A percentile compares a stretch with the other conserved stretches of the same genome.
Conservation (phyloP, 139 green algal species). For the Chlorella vulgaris region DNA sequence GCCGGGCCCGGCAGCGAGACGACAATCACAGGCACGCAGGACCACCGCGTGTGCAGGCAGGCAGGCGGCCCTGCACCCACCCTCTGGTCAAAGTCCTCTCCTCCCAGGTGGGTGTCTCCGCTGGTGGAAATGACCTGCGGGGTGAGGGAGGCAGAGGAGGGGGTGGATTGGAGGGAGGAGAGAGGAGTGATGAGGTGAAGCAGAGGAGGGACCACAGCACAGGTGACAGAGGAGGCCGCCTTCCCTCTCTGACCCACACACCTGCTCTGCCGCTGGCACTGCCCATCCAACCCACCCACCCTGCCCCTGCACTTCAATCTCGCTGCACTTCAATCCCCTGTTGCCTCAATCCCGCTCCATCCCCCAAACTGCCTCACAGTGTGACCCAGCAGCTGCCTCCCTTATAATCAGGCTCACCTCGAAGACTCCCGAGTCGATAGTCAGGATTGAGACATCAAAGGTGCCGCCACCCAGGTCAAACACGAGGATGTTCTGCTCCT, state of each 20-base stretch:
- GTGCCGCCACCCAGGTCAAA: conserved; percentile 99
- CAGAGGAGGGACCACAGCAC: too few relatives aligned
- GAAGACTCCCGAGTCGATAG: conserved; percentile 98
- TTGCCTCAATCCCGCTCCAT: too few relatives aligned
- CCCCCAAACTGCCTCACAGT: too few relatives aligned
- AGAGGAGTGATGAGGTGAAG: too few relatives aligned
- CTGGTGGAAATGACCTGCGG: conserved; percentile 85
- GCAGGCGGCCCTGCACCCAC: conserved; percentile 50
- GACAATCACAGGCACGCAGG: background rate
- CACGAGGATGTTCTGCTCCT: conserved; percentile 96
- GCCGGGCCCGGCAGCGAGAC: too few relatives aligned
- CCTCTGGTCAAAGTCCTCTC: conserved; percentile 99
- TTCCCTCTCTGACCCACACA: too few relatives aligned
- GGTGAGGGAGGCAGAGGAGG: background rate
- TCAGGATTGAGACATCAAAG: conserved; percentile 99
- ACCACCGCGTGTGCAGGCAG: background rate
- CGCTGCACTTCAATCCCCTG: too few relatives aligned
- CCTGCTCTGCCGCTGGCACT: too few relatives aligned
- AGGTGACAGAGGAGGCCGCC: too few relatives aligned
- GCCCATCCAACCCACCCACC: too few relatives aligned
- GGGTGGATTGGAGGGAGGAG: background rate
- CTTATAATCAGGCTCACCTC: conserved; percentile 80
- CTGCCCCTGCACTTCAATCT: too few relatives aligned
- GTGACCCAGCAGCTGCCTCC: too few relatives aligned
- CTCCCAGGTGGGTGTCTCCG: conserved; percentile 97